Evolutionary conservation across 2,329 filamentous ascomycete genomes (phyloP).

Genomic region (Gaeumannomyces tritici): DNA sequence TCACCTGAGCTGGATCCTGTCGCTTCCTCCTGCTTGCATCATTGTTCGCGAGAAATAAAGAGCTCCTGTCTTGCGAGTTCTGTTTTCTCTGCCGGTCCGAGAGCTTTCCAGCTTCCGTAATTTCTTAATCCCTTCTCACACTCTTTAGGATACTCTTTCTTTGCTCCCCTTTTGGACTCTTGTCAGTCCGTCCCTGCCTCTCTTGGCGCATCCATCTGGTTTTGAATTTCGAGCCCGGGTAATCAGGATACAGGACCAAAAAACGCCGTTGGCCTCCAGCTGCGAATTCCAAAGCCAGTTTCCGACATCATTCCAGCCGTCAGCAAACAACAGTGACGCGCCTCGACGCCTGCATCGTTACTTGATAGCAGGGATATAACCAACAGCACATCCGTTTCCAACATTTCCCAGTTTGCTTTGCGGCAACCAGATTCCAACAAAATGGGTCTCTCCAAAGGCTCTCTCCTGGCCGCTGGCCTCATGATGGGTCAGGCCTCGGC

Average conservation of each 20-base stretch:
- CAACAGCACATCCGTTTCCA: background rate
- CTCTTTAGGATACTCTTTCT: background rate
- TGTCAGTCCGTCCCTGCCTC: background rate
- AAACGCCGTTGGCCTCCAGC: background rate
- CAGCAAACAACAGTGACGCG: background rate
- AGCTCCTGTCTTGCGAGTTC: background rate
- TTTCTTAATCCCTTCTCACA: background rate
- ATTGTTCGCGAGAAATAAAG: background rate
- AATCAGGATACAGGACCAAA: background rate
- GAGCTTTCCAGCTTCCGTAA: background rate
- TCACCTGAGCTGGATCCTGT: background rate
- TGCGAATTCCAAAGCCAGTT: background rate
- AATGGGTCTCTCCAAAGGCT: conserved; percentile 15
- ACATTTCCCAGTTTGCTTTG: background rate
- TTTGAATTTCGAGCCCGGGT: background rate
- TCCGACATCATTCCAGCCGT: background rate
- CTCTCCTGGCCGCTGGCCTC: conserved; percentile 22
- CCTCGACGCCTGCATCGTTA: background rate
- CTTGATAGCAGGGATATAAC: background rate
- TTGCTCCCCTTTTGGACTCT: background rate
- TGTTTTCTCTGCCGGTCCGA: background rate
- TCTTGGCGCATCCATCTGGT: background rate
- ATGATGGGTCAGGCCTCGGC: conserved; percentile 29
- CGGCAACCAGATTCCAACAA: conserved; percentile 1
- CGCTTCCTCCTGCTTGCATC: background rate